A percentile compares a stretch with the other conserved stretches of the same genome.
Conservation (phyloP, 2,329 filamentous ascomycete species). For the Parastagonospora nodorum region DNA sequence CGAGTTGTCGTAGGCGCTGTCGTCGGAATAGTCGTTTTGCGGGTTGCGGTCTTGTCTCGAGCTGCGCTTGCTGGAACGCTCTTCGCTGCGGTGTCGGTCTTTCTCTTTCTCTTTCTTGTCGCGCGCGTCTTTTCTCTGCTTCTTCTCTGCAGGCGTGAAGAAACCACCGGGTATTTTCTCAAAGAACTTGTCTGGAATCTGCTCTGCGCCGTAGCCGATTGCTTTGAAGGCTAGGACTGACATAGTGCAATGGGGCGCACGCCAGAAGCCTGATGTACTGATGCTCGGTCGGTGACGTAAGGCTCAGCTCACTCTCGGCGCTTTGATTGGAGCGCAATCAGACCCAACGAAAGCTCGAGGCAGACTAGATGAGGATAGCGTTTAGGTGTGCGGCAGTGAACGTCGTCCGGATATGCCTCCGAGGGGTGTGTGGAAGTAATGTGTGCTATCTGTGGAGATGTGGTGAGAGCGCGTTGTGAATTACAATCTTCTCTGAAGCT, state of each 20-base stretch:
- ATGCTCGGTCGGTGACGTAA: conserved; percentile 38
- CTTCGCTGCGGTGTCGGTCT: conserved; percentile 17
- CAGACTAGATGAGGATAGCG: conserved; percentile 30
- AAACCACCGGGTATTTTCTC: conserved; percentile 46
- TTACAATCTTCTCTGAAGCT: background rate
- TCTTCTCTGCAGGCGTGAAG: conserved; percentile 41
- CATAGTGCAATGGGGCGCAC: conserved; percentile 32
- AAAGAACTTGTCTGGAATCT: conserved; percentile 46
- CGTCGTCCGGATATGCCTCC: conserved; percentile 8
- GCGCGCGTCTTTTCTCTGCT: conserved; percentile 25
- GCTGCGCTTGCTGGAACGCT: conserved; percentile 19
- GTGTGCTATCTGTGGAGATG: conserved; percentile 7
- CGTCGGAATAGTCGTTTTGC: conserved; percentile 33
- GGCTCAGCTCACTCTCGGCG: conserved; percentile 16
- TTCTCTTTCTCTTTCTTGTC: conserved; percentile 23
- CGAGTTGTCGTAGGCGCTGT: conserved; percentile 36
- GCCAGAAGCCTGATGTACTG: conserved; percentile 28
- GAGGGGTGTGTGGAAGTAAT: conserved; percentile 8
- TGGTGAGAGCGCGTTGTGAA: conserved; percentile 1
- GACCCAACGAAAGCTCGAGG: conserved; percentile 17
- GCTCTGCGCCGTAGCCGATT: conserved; percentile 45
- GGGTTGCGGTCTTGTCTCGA: conserved; percentile 35
- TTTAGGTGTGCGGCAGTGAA: conserved; percentile 16
- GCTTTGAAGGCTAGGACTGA: conserved; percentile 46
- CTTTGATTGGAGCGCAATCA: conserved; percentile 39